phyloP scores from a whole-genome alignment of 805 yeast species.

The Blastobotrys peoriensis region DNA sequence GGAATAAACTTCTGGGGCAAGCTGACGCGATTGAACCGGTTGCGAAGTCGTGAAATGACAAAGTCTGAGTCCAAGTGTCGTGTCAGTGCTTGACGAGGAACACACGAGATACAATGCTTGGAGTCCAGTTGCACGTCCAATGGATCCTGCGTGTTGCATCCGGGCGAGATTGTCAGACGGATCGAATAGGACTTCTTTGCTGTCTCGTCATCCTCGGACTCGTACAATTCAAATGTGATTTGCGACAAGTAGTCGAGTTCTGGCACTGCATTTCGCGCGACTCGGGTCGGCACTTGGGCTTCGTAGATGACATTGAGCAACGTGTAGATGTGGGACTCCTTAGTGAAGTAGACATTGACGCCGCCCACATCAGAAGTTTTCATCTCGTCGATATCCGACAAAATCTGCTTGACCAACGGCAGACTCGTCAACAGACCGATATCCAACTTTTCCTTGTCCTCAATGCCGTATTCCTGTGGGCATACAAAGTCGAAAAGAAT shows the following conservation, averaged over 20 bases:
- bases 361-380: conserved; percentile 77
- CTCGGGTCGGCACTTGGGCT: conserved; percentile 89
- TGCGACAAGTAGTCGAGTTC: conserved; percentile 94
- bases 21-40: conserved; percentile 78
- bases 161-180: conserved; percentile 89
- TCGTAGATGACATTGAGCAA: conserved; percentile 85
- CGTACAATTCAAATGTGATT: conserved; percentile 88
- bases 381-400: conserved; percentile 74
- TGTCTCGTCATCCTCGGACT: conserved; percentile 55
- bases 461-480: conserved; percentile 98
- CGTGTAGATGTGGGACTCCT: conserved; percentile 95
- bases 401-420: conserved; percentile 85
- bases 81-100: conserved; percentile 83
- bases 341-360: conserved; percentile 87
- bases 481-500: conserved; percentile 94
- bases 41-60: conserved; percentile 71
- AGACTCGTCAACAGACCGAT: conserved; percentile 91
- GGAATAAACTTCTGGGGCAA: conserved; percentile 57
- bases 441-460: conserved; percentile 89
- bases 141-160: conserved; percentile 97
- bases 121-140: conserved; percentile 93
- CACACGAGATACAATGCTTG: conserved; percentile 93
- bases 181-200: conserved; percentile 82
- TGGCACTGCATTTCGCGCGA: conserved; percentile 91
- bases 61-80: conserved; percentile 90